These are phyloP conservation scores for Amanita polypyramis DNA, from an alignment of 768 basidiomycete species.

Conservation along the genomic window DNA sequence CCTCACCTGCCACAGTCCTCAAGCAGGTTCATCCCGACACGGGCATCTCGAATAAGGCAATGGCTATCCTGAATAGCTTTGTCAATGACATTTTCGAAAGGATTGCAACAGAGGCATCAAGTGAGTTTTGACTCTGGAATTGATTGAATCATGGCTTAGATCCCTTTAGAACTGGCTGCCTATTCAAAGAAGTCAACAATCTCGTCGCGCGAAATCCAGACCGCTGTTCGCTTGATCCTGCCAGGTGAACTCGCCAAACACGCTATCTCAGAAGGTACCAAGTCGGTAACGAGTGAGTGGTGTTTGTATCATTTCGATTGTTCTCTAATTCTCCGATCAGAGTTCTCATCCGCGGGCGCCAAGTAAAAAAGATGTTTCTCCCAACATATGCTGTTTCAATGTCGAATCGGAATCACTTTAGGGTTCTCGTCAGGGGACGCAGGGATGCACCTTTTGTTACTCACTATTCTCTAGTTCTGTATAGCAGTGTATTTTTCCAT, in stretches of 20 bases:
- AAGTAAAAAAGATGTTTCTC: conserved; percentile 33
- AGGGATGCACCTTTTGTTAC: not conserved
- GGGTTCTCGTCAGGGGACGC: conserved; percentile 6
- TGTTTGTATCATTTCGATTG: not conserved
- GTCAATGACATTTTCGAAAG: conserved; percentile 94
- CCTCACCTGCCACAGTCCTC: conserved; percentile 42
- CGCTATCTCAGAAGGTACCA: conserved; percentile 90
- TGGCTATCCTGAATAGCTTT: conserved; percentile 94
- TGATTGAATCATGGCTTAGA: not conserved
- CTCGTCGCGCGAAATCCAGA: conserved; percentile 97
- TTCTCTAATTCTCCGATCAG: conserved; percentile 9
- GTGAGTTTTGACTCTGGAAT: conserved; percentile 30
- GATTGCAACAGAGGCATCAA: conserved; percentile 86
- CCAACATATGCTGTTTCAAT: conserved; percentile 12
- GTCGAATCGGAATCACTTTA: not conserved
- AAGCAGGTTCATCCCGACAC: conserved; percentile 98
- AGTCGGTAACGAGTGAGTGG: conserved; percentile 75
- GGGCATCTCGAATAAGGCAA: conserved; percentile 98
- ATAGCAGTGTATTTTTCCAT: conserved; percentile 9
- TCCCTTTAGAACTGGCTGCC: conserved; percentile 72
- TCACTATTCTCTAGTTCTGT: conserved; percentile 1
- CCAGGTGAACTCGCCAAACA: conserved; percentile 94
- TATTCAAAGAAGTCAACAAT: conserved; percentile 99
- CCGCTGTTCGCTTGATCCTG: conserved; percentile 91
- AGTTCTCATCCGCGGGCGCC: conserved; percentile 66